Conservation (phyloP, 177 flowering plant genomes). For the Tripterygium wilfordii region DNA sequence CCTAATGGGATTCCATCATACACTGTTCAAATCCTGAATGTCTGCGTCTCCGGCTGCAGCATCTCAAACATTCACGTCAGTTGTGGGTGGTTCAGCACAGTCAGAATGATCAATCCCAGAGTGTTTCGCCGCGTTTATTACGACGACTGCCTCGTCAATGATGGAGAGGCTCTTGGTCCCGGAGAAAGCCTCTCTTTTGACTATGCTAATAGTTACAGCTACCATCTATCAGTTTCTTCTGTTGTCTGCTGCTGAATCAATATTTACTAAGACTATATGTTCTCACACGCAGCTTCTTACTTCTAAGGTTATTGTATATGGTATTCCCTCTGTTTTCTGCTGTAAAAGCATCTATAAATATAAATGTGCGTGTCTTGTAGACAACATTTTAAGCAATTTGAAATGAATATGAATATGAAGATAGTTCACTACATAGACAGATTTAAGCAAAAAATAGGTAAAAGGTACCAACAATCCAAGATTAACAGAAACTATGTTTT, state of each 20-base stretch:
- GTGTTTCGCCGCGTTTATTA: slow-evolving; percentile 39
- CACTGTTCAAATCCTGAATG: slow-evolving; percentile 55
- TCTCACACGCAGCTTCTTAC: no score
- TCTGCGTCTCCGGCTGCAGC: slow-evolving; percentile 35
- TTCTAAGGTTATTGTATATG: no score
- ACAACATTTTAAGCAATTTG: no score
- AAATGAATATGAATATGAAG: no score
- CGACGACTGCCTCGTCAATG: slow-evolving; percentile 63
- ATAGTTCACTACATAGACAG: no score
- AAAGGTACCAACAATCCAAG: no score
- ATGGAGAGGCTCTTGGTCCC: slow-evolving; percentile 38
- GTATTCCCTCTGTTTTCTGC: no score
- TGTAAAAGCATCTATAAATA: no score
- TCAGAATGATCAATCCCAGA: slow-evolving; percentile 42
- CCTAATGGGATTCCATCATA: slow-evolving; percentile 73
- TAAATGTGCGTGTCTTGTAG: no score
- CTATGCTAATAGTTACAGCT: slow-evolving; percentile 45
- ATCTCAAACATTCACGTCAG: slow-evolving; percentile 53
- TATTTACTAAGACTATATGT: neutral
- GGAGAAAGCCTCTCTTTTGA: slow-evolving; percentile 42
- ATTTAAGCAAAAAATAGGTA: no score
- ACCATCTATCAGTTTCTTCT: slow-evolving; percentile 42
- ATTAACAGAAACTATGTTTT: no score
- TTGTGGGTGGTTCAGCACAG: slow-evolving; percentile 82
- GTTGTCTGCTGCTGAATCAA: slow-evolving; percentile 15